Evolutionary conservation across 1,139 yeast genomes (phyloP).

Genomic region (Taphrina populina): DNA sequence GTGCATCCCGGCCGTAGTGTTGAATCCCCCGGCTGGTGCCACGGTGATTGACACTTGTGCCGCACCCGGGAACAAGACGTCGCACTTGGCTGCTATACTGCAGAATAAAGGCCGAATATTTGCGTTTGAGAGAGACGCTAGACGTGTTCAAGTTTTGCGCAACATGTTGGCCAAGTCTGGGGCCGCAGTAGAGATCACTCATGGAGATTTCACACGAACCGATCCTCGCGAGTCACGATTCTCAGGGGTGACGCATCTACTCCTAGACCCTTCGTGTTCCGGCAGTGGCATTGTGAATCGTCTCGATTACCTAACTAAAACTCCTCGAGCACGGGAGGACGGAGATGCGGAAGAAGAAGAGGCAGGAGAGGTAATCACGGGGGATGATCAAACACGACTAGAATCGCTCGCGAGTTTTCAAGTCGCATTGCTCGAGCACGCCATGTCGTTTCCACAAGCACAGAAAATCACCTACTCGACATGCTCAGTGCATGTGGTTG

Average conservation of each 20-base stretch:
- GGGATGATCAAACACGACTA: conserved; percentile 54
- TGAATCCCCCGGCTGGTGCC: conserved; percentile 58
- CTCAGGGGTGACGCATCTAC: conserved; percentile 62
- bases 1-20: conserved; percentile 88
- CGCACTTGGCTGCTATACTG: conserved; percentile 75
- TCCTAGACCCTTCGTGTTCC: conserved; percentile 96
- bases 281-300: conserved; percentile 97
- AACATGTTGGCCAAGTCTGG: conserved; percentile 83
- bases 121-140: conserved; percentile 84
- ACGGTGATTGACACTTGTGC: conserved; percentile 88
- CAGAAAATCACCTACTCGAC: conserved; percentile 86
- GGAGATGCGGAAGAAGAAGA: conserved; percentile 41
- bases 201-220: conserved; percentile 76
- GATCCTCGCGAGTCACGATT: conserved; percentile 53
- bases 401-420: conserved; percentile 80
- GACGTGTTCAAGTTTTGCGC: conserved; percentile 67
- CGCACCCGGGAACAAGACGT: conserved; percentile 97
- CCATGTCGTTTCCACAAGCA: conserved; percentile 75
- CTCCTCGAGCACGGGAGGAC: conserved; percentile 29
- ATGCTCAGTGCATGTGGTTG: conserved; percentile 89
- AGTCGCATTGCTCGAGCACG: conserved; percentile 81
- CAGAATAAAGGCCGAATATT: conserved; percentile 50
- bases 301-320: conserved; percentile 51
- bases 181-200: conserved; percentile 69
- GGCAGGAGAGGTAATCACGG: conserved; percentile 39